These are phyloP conservation scores for Wakefieldia striispora DNA, from an alignment of 768 basidiomycete species.

Conservation along the genomic window DNA sequence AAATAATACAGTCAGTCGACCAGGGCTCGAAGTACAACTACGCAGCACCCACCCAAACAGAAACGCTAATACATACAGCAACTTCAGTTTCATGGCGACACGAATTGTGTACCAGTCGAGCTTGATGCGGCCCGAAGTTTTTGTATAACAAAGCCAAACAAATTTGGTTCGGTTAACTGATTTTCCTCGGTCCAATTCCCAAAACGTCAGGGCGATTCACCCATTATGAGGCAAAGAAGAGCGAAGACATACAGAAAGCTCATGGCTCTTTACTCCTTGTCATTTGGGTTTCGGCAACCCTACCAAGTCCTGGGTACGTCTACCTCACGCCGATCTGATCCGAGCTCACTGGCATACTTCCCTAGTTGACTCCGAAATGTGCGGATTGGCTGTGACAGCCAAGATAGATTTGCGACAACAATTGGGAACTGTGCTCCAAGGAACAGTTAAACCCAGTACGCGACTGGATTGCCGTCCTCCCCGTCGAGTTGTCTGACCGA, in stretches of 20 bases:
- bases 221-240: slow-evolving; percentile 87
- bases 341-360: slow-evolving; percentile 6
- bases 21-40: neutral
- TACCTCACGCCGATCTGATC: neutral
- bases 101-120: neutral
- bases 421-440: slow-evolving; percentile 75
- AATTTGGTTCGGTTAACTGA: neutral
- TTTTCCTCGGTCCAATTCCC: no score
- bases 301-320: slow-evolving; percentile 85
- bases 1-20: neutral
- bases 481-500: slow-evolving; percentile 34
- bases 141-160: slow-evolving; percentile 28
- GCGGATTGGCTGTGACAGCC: slow-evolving; percentile 60
- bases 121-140: neutral
- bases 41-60: slow-evolving; percentile 13
- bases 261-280: slow-evolving; percentile 84
- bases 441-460: slow-evolving; percentile 89
- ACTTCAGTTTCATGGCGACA: slow-evolving; percentile 16
- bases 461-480: slow-evolving; percentile 9
- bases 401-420: slow-evolving; percentile 80
- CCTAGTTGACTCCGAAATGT: slow-evolving; percentile 84
- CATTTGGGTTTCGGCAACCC: slow-evolving; percentile 90
- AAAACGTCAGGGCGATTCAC: neutral
- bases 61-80: slow-evolving; percentile 7
- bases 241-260: slow-evolving; percentile 94